These are phyloP conservation scores for Cyphellophora attinorum DNA, from an alignment of 2,329 filamentous ascomycete species.

Conservation along the genomic window DNA sequence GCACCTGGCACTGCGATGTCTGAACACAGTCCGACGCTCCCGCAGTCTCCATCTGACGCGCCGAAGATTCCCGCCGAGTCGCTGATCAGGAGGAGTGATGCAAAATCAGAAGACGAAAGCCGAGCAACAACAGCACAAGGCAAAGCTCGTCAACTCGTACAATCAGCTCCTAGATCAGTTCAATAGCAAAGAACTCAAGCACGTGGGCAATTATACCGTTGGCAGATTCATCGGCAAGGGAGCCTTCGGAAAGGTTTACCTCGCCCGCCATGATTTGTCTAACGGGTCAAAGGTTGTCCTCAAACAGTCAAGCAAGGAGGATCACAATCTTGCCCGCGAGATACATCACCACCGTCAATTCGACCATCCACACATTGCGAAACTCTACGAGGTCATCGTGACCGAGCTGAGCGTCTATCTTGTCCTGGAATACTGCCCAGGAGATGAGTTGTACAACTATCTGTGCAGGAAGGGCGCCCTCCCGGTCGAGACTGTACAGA, in stretches of 20 bases:
- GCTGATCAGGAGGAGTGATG: conserved; percentile 28
- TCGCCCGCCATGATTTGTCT: conserved; percentile 91
- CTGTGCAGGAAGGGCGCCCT: conserved; percentile 79
- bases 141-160: conserved; percentile 92
- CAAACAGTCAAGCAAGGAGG: conserved; percentile 93
- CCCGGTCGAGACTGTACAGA: conserved; percentile 77
- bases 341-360: conserved; percentile 99
- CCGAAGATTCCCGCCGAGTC: too few species aligned
- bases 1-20: too few species aligned
- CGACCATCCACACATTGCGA: conserved; percentile 90
- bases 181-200: conserved; percentile 78
- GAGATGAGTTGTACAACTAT: conserved; percentile 96
- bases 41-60: too few species aligned
- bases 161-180: conserved; percentile 94
- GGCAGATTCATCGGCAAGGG: conserved; percentile 92
- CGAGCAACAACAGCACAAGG: conserved; percentile 50
- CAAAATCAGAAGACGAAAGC: conserved; percentile 40
- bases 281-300: conserved; percentile 99
- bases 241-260: conserved; percentile 96
- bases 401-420: conserved; percentile 94
- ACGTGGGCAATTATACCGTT: conserved; percentile 89
- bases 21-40: too few species aligned
- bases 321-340: conserved; percentile 89
- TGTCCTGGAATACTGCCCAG: conserved; percentile 90
- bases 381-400: conserved; percentile 95